Conservation (phyloP, 768 basidiomycete species). For the Agaricus subrufescens region DNA sequence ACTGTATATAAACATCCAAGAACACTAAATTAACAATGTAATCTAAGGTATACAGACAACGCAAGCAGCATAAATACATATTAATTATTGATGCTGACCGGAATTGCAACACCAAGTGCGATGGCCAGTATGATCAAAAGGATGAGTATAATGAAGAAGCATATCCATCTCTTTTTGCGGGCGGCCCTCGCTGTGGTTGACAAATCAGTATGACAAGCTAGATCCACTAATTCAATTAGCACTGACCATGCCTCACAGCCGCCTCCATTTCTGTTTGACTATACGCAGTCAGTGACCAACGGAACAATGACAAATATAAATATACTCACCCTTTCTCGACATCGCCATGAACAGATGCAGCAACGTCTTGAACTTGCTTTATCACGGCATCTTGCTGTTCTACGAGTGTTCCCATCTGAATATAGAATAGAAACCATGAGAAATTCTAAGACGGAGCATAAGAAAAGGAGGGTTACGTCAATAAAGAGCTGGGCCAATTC, state of each 20-base stretch:
- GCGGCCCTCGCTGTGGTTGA: constrained; percentile 38
- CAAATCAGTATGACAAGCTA: constrained; percentile 6
- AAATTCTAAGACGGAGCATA: not conserved
- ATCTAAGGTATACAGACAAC: too few species aligned
- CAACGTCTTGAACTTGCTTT: constrained; percentile 55
- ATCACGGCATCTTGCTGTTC: constrained; percentile 80
- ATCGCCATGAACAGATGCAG: constrained; percentile 58
- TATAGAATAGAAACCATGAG: not conserved
- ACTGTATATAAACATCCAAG: too few species aligned
- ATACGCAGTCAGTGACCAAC: not conserved
- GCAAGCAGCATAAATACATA: not conserved
- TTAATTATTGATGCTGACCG: constrained; percentile 1
- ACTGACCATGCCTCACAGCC: constrained; percentile 55
- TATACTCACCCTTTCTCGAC: constrained; percentile 62
- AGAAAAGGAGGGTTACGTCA: constrained; percentile 46
- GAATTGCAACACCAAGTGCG: constrained; percentile 43
- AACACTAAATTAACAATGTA: not conserved
- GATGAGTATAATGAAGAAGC: constrained; percentile 60
- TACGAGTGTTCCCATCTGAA: constrained; percentile 73
- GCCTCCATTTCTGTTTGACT: constrained; percentile 60
- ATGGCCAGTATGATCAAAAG: constrained; percentile 54
- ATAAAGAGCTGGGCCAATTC: constrained; percentile 86
- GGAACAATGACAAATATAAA: not conserved
- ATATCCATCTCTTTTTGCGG: constrained; percentile 83
- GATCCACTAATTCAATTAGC: not conserved